Base-by-base conservation (phyloP, 352 stramenopile species). In the Pythium sukuiense region DNA sequence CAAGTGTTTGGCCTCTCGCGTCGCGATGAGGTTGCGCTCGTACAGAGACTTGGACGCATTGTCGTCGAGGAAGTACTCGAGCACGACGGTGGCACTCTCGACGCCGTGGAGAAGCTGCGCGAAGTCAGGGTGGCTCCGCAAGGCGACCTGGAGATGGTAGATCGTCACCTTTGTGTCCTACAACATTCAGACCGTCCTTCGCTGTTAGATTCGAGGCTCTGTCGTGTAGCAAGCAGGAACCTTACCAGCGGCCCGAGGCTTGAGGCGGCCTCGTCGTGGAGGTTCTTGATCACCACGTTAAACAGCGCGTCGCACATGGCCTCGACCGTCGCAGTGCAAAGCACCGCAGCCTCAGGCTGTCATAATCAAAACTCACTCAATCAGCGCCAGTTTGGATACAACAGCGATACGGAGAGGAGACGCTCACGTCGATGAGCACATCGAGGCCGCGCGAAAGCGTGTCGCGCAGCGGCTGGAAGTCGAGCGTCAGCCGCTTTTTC, bases 41-140 rank as follows among this genome's bases (percentile, higher is more conserved):
- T 85, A 80, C 29, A 88, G 65, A 35, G 72, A 74, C 5, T 63
- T 69, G 3, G 77, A 86, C 24, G 76, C 81, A 4, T 65, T 59
- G 60, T 83, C 80, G 59, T 88, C 80, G 27, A 88, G 53, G 58
- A 88, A 86, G 60, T 74, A 85, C 49, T 78, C 72, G 48, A 88
- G 64, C 56, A 75, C 74, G 35, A 75, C 59, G 33, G 55, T 58
- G 29, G 69, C 77, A n/a, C 59, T 75, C 16, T 79, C 70, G 11
- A 76, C 77, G 53, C 67, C 65, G 27, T 66, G 50, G 7, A 86
- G 69, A 41, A 88, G 27, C 55, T 68, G 62, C 13, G 70, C 69
- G 39, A 86, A 69, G 55, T 82, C 71, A 13, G 63, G 53, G 39
- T 88, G 74, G 35, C 71, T 76, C 35, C 77, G 76, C 18, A 88